Base-by-base conservation (phyloP, 345 rosid species). In the Cochlearia excelsa region DNA sequence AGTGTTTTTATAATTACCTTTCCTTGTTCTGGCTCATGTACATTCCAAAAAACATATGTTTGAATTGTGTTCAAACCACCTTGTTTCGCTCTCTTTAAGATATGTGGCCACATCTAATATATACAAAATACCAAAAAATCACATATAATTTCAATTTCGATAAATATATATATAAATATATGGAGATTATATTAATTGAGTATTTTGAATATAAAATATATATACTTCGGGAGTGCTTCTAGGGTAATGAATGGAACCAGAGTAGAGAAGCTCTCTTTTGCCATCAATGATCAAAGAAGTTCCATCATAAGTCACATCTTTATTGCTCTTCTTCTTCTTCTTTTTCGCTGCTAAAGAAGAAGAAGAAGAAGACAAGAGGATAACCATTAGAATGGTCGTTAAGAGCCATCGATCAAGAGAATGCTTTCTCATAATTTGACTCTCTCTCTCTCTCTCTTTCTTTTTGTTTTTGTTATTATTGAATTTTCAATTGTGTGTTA, bases 11-110 rank as follows among this genome's bases (percentile, higher is more conserved):
- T 40, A 27, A 30, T 16, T 66, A 72, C 76, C 71, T 72, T 72
- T 16, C 76, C 76, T 6, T 72, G 72, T n/a, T 41, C 49, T 29
- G 78, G 77, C 66, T 87, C 95, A 6, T 87, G 89, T 10, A 76
- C 65, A 51, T 82, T 81, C 95, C 88, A 87, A 46, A 87, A 87
- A 1, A 81, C 84, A 11, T 84, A 87, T 26, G 95, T 87, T 30
- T 87, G 84, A 33, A 87, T 78, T 0, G 85, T 65, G 52, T 84
- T 80, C 43, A 84, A 62, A 39, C 89, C 91, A 0, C 95, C 89
- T 8, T 67, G 75, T 63, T 81, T 82, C 0, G 79, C 72, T 11
- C 23, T 75, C 47, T 57, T 61, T 47, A 75, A 62, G 43, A 75
- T 53, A 4, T 33, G 44, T 39, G 76, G 79, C 79, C 79, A 75